Conservation (phyloP, 2,329 filamentous ascomycete genomes). For the Colletotrichum ledebouriae region DNA sequence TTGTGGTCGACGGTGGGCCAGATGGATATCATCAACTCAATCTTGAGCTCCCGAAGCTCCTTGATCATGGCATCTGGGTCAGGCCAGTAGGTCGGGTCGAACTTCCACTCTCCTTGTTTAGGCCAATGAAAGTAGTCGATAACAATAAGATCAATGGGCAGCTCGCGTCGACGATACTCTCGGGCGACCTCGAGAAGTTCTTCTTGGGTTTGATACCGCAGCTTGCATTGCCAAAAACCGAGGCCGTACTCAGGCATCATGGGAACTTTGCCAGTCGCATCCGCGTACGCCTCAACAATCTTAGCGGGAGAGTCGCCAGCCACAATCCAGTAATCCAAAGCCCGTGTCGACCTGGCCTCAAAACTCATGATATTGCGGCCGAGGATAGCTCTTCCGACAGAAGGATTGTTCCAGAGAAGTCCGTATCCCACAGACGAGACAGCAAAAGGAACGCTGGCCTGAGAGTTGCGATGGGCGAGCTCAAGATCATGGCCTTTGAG, state of each 20-base stretch:
- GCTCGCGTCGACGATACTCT: slow-evolving; percentile 64
- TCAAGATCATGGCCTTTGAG: slow-evolving; percentile 72
- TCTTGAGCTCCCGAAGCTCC: slow-evolving; percentile 68
- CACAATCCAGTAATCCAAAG: slow-evolving; percentile 73
- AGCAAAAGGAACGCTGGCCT: slow-evolving; percentile 72
- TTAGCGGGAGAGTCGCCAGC: slow-evolving; percentile 64
- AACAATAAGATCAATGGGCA: slow-evolving; percentile 73
- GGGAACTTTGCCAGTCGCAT: slow-evolving; percentile 67
- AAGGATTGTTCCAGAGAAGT: slow-evolving; percentile 73
- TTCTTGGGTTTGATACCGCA: slow-evolving; percentile 73
- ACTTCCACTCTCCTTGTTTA: slow-evolving; percentile 76
- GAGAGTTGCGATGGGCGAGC: slow-evolving; percentile 73
- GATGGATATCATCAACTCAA: slow-evolving; percentile 78
- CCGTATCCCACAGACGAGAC: slow-evolving; percentile 71
- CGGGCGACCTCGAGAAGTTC: slow-evolving; percentile 69
- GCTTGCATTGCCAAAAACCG: slow-evolving; percentile 75
- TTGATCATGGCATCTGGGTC: slow-evolving; percentile 75
- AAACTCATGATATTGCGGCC: slow-evolving; percentile 72
- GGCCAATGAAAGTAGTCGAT: slow-evolving; percentile 76
- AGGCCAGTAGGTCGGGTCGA: slow-evolving; percentile 74
- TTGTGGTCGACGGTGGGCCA: slow-evolving; percentile 68
- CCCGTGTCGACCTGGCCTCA: slow-evolving; percentile 67
- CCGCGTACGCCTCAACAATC: slow-evolving; percentile 67
- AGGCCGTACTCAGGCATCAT: slow-evolving; percentile 76
- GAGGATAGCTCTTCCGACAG: slow-evolving; percentile 68